phyloP scores from a whole-genome alignment of 768 basidiomycete species.

The Tylopilus rubrobrunneus region DNA sequence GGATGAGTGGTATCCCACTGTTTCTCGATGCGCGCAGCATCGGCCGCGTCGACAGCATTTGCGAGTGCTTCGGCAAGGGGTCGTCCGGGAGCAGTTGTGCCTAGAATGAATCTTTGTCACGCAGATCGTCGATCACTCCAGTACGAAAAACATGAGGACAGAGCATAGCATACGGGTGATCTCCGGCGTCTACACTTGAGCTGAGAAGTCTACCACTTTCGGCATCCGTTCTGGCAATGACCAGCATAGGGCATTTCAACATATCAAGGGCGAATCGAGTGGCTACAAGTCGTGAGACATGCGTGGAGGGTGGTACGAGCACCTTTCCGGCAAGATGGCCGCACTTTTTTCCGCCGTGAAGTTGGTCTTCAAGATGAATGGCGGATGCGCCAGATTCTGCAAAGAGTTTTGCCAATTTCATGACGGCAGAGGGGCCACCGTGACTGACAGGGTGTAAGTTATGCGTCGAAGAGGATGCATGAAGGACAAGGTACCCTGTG shows the following conservation, averaged over 20 bases:
- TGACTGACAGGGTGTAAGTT: slow-evolving; percentile 48
- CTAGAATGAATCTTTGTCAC: slow-evolving; percentile 54
- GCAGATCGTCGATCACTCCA: slow-evolving; percentile 7
- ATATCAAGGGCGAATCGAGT: slow-evolving; percentile 90
- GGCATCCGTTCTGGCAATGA: slow-evolving; percentile 91
- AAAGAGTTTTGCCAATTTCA: slow-evolving; percentile 92
- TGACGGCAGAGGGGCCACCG: slow-evolving; percentile 87
- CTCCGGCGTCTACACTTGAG: slow-evolving; percentile 74
- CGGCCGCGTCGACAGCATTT: slow-evolving; percentile 59
- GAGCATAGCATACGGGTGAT: slow-evolving; percentile 53
- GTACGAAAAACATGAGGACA: slow-evolving; percentile 4
- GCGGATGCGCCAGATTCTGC: slow-evolving; percentile 92
- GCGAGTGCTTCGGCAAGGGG: slow-evolving; percentile 68
- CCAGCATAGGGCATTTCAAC: slow-evolving; percentile 80
- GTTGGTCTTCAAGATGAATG: slow-evolving; percentile 91
- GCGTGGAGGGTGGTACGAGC: slow-evolving; percentile 85
- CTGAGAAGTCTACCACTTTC: slow-evolving; percentile 84
- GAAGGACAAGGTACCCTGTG: slow-evolving; percentile 62
- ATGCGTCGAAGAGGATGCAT: not conserved
- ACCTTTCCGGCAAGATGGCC: slow-evolving; percentile 92
- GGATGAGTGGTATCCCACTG: slow-evolving; percentile 69
- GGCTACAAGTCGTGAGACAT: slow-evolving; percentile 79
- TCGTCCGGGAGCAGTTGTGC: slow-evolving; percentile 47
- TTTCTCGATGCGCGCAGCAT: slow-evolving; percentile 70
- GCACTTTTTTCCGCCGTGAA: slow-evolving; percentile 95